These are phyloP conservation scores for Daldinia loculata DNA, from an alignment of 495 filamentous ascomycete genomes.

Conservation along the genomic window DNA sequence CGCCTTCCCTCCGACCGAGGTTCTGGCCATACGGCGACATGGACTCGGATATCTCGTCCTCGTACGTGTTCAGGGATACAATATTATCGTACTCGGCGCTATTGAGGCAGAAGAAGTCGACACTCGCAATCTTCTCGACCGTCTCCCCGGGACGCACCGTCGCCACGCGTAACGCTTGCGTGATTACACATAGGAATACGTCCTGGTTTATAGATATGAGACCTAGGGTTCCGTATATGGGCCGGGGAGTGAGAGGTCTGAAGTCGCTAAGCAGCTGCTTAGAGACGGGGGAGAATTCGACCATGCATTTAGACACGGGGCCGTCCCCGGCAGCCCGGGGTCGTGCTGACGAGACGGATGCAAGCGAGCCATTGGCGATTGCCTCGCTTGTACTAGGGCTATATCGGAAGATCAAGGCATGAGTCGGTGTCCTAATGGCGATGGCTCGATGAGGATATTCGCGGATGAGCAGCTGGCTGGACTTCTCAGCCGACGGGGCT, in stretches of 20 bases:
- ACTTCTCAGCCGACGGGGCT: slow-evolving; percentile 54
- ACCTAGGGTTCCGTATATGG: slow-evolving; percentile 89
- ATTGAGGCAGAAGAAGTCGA: slow-evolving; percentile 94
- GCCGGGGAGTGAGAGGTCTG: slow-evolving; percentile 71
- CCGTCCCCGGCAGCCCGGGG: slow-evolving; percentile 50
- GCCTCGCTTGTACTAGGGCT: slow-evolving; percentile 64
- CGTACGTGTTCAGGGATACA: slow-evolving; percentile 63
- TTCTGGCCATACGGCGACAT: slow-evolving; percentile 64
- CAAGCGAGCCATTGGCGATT: slow-evolving; percentile 61
- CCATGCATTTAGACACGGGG: slow-evolving; percentile 72
- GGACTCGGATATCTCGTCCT: slow-evolving; percentile 54
- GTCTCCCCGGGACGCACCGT: slow-evolving; percentile 86
- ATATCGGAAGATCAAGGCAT: slow-evolving; percentile 85
- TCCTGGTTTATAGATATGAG: slow-evolving; percentile 85
- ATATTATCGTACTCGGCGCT: slow-evolving; percentile 83
- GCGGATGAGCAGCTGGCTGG: slow-evolving; percentile 68
- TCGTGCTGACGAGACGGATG: slow-evolving; percentile 54
- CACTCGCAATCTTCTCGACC: slow-evolving; percentile 83
- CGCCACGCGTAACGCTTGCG: slow-evolving; percentile 76
- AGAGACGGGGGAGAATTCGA: slow-evolving; percentile 79
- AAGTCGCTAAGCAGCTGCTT: slow-evolving; percentile 75
- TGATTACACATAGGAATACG: slow-evolving; percentile 93
- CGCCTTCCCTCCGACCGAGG: slow-evolving; percentile 68
- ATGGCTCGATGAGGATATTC: slow-evolving; percentile 87
- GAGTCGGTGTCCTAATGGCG: slow-evolving; percentile 77